These are phyloP conservation scores for Suillus alpinus DNA, from an alignment of 768 basidiomycete species.

Conservation along the genomic window DNA sequence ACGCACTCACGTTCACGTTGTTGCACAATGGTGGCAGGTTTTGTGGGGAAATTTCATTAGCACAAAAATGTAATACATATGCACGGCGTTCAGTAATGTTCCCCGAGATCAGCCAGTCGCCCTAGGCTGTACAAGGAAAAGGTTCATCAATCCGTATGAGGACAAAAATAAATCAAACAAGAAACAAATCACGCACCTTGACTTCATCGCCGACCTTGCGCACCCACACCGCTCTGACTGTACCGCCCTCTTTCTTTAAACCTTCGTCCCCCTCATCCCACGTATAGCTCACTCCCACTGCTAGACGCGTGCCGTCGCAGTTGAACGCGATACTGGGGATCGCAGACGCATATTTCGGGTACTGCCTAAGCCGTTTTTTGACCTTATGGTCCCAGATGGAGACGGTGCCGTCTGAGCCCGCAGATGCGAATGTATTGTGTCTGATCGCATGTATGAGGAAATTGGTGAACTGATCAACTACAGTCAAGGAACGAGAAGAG, in stretches of 20 bases:
- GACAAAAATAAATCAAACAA: background rate
- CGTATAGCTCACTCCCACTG: conserved; percentile 83
- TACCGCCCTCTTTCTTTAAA: conserved; percentile 59
- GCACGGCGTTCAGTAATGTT: background rate
- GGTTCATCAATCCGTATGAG: background rate
- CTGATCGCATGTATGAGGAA: conserved; percentile 33
- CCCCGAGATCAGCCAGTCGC: background rate
- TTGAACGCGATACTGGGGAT: conserved; percentile 84
- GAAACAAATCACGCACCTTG: conserved; percentile 45
- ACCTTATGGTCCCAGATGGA: conserved; percentile 97
- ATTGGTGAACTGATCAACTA: background rate
- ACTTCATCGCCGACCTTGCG: conserved; percentile 73
- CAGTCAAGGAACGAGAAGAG: background rate
- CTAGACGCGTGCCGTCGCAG: conserved; percentile 77
- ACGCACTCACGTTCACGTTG: background rate
- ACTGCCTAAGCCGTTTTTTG: conserved; percentile 92
- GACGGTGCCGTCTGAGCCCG: conserved; percentile 90
- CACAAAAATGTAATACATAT: background rate
- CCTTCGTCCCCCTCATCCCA: conserved; percentile 87
- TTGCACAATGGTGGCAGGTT: background rate
- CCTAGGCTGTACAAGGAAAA: conserved; percentile 16
- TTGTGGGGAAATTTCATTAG: background rate
- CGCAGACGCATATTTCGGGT: conserved; percentile 70
- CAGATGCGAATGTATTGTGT: conserved; percentile 93
- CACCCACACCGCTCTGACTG: conserved; percentile 49